Evolutionary conservation across 495 filamentous ascomycete species (phyloP).

Genomic region (Astrocystis sublimbata): DNA sequence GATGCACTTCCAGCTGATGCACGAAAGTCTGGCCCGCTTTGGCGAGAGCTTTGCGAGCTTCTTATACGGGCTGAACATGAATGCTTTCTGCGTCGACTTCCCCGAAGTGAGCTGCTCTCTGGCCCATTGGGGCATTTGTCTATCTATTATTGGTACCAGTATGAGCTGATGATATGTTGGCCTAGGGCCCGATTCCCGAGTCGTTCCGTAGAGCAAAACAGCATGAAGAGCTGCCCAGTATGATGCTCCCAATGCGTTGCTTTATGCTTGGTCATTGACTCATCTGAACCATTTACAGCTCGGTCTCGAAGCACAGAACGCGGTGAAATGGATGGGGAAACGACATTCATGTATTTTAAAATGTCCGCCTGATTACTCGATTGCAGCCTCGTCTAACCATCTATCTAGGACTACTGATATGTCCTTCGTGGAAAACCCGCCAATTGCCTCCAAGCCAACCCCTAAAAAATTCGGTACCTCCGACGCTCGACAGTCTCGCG

Average conservation of each 20-base stretch:
- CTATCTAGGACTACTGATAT: slow-evolving; percentile 82
- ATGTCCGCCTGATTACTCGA: neutral
- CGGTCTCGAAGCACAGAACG: slow-evolving; percentile 34
- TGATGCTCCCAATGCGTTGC: neutral
- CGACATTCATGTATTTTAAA: slow-evolving; percentile 78
- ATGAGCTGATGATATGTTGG: slow-evolving; percentile 5
- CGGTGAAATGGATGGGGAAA: slow-evolving; percentile 57
- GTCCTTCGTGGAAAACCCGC: slow-evolving; percentile 87
- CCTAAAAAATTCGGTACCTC: slow-evolving; percentile 63
- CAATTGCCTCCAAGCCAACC: slow-evolving; percentile 66
- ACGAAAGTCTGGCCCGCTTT: slow-evolving; percentile 91
- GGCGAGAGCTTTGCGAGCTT: slow-evolving; percentile 96
- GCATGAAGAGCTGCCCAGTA: slow-evolving; percentile 48
- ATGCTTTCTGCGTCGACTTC: slow-evolving; percentile 98
- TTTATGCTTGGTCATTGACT: neutral
- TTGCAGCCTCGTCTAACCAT: slow-evolving; percentile 27
- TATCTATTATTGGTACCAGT: neutral
- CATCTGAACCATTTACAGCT: slow-evolving; percentile 4
- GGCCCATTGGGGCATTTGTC: neutral
- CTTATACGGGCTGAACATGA: slow-evolving; percentile 95
- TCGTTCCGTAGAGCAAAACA: slow-evolving; percentile 68
- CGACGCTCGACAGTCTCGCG: slow-evolving; percentile 42
- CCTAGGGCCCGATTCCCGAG: slow-evolving; percentile 52
- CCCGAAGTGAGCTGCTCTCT: slow-evolving; percentile 64
- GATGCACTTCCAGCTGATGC: slow-evolving; percentile 95